phyloP scores from a whole-genome alignment of 169 alveolate genomes.

The Cryptosporidium sp. region DNA sequence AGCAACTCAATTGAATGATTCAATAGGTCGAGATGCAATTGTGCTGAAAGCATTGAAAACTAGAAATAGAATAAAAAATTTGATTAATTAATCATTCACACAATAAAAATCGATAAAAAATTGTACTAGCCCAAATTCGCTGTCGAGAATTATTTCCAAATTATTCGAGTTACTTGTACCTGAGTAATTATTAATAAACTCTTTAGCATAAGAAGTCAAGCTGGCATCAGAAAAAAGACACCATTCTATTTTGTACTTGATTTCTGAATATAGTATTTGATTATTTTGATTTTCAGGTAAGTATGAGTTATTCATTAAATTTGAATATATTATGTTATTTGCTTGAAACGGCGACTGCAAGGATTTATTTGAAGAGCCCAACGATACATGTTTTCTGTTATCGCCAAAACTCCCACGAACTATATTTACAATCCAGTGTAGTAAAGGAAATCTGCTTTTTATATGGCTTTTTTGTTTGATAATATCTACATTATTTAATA shows the following conservation, averaged over 20 bases:
- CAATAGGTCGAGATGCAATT: conserved; percentile 62
- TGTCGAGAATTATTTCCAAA: conserved; percentile 41
- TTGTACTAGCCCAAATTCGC: conserved; percentile 11
- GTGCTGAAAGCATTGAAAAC: conserved; percentile 63
- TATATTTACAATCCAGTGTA: conserved; percentile 64
- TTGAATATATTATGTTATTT: not conserved
- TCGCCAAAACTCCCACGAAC: conserved; percentile 33
- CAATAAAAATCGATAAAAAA: conserved; percentile 33
- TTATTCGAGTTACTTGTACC: conserved; percentile 18
- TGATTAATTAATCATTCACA: conserved; percentile 34
- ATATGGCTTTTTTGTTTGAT: conserved; percentile 5
- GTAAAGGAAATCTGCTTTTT: conserved; percentile 23
- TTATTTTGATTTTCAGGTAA: not conserved
- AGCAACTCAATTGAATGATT: conserved; percentile 34
- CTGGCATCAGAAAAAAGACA: not conserved
- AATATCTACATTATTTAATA: conserved; percentile 3
- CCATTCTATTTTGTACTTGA: conserved; percentile 61
- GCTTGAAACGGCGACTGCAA: not conserved
- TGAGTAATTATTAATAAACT: conserved; percentile 21
- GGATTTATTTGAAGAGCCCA: conserved; percentile 11
- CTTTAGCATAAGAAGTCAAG: conserved; percentile 1
- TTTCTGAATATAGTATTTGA: not conserved
- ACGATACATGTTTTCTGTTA: conserved; percentile 2
- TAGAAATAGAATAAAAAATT: conserved; percentile 55
- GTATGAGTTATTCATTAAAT: not conserved